Evolutionary conservation across 331 rosid species (phyloP).

Genomic region (Phaseolus coccineus): DNA sequence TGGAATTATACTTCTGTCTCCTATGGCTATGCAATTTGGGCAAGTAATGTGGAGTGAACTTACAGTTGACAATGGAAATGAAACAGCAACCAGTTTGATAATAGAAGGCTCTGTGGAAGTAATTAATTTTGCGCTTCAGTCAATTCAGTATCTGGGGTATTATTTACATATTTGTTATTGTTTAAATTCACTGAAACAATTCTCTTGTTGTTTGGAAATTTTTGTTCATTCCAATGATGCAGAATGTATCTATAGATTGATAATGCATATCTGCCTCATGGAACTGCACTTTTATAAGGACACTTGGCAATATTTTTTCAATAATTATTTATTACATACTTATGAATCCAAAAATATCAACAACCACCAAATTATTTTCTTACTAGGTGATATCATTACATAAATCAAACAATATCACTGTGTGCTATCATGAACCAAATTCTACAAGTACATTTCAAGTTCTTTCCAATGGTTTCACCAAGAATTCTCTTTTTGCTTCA

Average conservation of each 20-base stretch:
- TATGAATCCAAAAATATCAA: not conserved
- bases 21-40: slow-evolving; percentile 76
- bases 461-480: not conserved
- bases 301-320: not conserved
- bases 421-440: not conserved
- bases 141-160: slow-evolving; percentile 85
- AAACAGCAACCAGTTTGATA: slow-evolving; percentile 55
- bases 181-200: slow-evolving; percentile 7
- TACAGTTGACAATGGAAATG: slow-evolving; percentile 48
- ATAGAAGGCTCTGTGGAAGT: slow-evolving; percentile 76
- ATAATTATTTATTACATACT: not conserved
- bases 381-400: not conserved
- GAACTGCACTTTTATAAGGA: not conserved
- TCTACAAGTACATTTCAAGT: not conserved
- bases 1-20: slow-evolving; percentile 69
- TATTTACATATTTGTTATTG: not conserved
- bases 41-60: slow-evolving; percentile 63
- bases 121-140: slow-evolving; percentile 75
- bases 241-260: not conserved
- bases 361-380: not conserved
- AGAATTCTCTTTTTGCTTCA: not conserved
- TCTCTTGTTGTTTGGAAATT: not conserved
- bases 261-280: not conserved
- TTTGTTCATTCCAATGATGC: not conserved
- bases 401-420: not conserved